Percentiles rank a stretch among this genome's conserved stretches.
Conservation (phyloP, 441 rosid species). For the Viola pubescens region DNA sequence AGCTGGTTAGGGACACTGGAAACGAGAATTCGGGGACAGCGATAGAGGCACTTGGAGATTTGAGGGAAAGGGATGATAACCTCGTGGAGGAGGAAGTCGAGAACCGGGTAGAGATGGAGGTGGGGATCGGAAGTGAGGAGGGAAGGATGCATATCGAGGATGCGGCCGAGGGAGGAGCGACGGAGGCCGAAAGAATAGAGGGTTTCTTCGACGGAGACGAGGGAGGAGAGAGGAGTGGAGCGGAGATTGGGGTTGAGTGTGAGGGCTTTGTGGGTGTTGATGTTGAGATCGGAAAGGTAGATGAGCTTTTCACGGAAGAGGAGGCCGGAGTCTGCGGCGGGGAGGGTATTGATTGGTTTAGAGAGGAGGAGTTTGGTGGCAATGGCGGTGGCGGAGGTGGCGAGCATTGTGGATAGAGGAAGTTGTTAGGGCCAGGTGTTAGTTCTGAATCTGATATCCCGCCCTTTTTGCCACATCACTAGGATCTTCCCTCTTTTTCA, state of each 20-base stretch:
- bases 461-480: too few relatives aligned
- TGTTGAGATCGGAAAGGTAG: constrained; percentile 55
- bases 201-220: constrained; percentile 44
- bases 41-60: constrained; percentile 43
- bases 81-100: constrained; percentile 57
- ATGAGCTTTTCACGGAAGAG: constrained; percentile 62
- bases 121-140: constrained; percentile 53
- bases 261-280: constrained; percentile 59
- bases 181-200: constrained; percentile 59
- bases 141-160: constrained; percentile 66
- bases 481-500: too few relatives aligned
- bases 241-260: constrained; percentile 56
- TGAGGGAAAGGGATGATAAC: constrained; percentile 36
- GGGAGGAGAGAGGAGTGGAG: constrained; percentile 51
- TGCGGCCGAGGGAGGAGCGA: constrained; percentile 50
- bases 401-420: too few relatives aligned
- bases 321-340: constrained; percentile 41
- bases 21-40: constrained; percentile 65
- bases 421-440: too few relatives aligned
- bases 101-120: constrained; percentile 38
- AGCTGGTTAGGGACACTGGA: constrained; percentile 38
- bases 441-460: too few relatives aligned
- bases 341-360: neutral
- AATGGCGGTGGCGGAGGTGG: too few relatives aligned
- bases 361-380: too few relatives aligned